Base-by-base conservation (phyloP, 2,329 filamentous ascomycete species). In the Pyricularia pennisetigena region DNA sequence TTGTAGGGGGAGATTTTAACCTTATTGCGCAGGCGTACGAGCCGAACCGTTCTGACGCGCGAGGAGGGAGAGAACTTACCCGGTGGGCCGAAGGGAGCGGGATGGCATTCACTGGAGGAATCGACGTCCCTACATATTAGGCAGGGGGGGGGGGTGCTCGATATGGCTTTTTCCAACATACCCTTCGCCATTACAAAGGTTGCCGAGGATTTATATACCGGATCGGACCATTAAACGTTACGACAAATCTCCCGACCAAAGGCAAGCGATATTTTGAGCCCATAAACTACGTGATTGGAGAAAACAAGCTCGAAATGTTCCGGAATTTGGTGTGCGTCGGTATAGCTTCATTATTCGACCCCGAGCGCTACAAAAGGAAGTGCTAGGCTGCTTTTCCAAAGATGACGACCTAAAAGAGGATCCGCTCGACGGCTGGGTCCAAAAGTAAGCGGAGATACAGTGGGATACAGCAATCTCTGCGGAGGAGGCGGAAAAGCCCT, bases 361-460 rank as follows among this genome's bases (percentile, higher is more conserved):
- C 35, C 7, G 35, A 41, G 16, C 35, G 35, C 35, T 41, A 41
- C 26, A 64, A 64, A 64, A 29, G 16, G 63, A 29, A 28, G 23
- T 62, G 23, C 59, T 62, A 20, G 59, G 59, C 59, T 28, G 63
- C 63, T 64, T 32, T 30, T 64, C 63, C n/a, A 64, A 64, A 64
- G 63, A 30, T 29, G 63, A 64, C 28, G 63, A 32, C 63, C 63
- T 64, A n/a, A 30, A 12, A 29, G 26, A 64, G n/a, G 12, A 41
- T 20, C 63, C 63, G 16, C 63, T 64, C 28, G 30, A 29, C 63
- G 63, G 9, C 6, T 32, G 29, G 26, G 8, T 64, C 63, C 26
- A 28, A 30, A 9, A 29, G n/a, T 20, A 64, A 64, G 29, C n/a
- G 26, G 20, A 32, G 20, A 29, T 35, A 29, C 63, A 29, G 6